Conservation (phyloP, 306 rosid species). For the Prosopis cineraria region DNA sequence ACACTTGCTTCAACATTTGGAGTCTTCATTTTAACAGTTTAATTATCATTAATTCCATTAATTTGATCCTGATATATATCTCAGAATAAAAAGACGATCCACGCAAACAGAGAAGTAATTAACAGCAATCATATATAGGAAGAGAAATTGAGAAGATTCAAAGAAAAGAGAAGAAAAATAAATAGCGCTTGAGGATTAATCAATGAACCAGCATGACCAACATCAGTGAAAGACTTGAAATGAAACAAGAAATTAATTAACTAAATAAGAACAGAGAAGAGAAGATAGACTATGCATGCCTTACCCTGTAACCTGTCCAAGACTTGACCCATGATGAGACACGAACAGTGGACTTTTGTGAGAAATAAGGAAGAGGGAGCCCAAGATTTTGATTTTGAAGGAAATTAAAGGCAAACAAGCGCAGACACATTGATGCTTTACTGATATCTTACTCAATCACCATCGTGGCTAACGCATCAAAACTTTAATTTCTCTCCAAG, state of each 20-base stretch:
- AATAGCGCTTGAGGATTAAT: no score
- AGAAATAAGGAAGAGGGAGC: not conserved
- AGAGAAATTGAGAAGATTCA: no score
- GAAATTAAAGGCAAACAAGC: no score
- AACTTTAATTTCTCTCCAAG: not conserved
- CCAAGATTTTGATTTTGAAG: not conserved
- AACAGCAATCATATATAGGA: no score
- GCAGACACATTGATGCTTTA: not conserved
- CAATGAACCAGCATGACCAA: no score
- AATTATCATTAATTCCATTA: no score
- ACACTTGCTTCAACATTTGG: no score
- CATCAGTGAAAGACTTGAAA: not conserved
- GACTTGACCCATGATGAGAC: constrained; percentile 56
- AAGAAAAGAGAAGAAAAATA: no score
- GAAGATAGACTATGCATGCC: not conserved
- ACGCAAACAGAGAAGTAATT: no score
- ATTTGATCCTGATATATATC: no score
- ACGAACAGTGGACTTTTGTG: not conserved
- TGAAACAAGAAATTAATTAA: not conserved
- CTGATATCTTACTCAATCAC: not conserved
- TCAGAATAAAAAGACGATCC: no score
- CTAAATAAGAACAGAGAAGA: not conserved
- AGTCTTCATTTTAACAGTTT: no score
- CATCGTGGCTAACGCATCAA: not conserved
- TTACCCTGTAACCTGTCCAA: constrained; percentile 56